Evolutionary conservation across 768 basidiomycete species (phyloP).

Genomic region (Amanita pseudoporphyria): DNA sequence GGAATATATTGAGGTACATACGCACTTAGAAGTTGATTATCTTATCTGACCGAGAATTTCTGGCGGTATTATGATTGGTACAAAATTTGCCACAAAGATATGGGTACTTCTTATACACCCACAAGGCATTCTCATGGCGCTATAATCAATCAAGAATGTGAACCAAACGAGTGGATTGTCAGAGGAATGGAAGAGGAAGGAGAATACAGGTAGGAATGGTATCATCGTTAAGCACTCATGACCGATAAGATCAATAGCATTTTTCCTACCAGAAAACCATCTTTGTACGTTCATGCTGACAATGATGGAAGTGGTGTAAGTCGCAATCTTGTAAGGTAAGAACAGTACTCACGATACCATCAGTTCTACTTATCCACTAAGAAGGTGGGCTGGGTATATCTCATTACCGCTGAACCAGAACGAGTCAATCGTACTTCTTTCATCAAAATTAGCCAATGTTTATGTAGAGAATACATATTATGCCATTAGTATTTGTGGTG

Average conservation of each 20-base stretch:
- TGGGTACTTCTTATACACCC: not conserved
- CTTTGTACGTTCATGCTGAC: not conserved
- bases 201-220: not conserved
- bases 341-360: not conserved
- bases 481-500: not conserved
- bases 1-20: too few relatives aligned
- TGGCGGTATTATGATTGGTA: not conserved
- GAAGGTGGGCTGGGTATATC: not conserved
- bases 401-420: not conserved
- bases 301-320: not conserved
- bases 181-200: not conserved
- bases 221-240: too few relatives aligned
- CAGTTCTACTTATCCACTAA: not conserved
- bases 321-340: not conserved
- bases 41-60: too few relatives aligned
- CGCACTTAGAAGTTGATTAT: too few relatives aligned
- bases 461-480: conserved; percentile 2
- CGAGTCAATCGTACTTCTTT: not conserved
- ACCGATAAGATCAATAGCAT: not conserved
- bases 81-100: not conserved
- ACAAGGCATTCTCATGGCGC: not conserved
- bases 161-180: not conserved
- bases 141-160: not conserved
- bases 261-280: not conserved
- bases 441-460: not conserved